A percentile compares a stretch with the other conserved stretches of the same genome.
Evolutionary conservation across 2,329 filamentous ascomycete genomes (phyloP).

Genomic region (Fusarium succisae): DNA sequence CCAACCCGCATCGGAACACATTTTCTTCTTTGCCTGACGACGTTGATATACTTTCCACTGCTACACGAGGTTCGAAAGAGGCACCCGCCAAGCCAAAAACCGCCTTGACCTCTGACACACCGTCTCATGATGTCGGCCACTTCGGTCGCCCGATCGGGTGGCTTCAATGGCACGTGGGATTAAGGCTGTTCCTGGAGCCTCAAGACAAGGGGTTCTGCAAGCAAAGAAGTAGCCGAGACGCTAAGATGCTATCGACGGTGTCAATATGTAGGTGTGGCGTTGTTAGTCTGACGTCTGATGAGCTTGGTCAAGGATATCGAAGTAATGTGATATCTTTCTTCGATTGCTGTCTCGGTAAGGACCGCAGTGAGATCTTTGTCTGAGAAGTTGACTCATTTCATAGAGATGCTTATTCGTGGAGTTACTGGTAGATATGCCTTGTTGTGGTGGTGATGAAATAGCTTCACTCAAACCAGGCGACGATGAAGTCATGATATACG

Average conservation of each 20-base stretch:
- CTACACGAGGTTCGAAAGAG: background rate
- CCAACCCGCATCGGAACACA: too few species aligned
- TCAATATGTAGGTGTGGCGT: background rate
- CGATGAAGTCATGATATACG: background rate
- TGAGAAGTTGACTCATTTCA: too few species aligned
- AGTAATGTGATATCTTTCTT: background rate
- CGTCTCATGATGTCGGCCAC: conserved; percentile 1
- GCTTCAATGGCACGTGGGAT: conserved; percentile 30
- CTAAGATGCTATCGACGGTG: background rate
- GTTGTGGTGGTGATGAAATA: background rate
- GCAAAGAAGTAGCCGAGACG: background rate
- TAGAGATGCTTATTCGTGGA: background rate
- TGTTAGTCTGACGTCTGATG: background rate
- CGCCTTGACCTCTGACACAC: background rate
- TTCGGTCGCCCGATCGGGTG: conserved; percentile 39
- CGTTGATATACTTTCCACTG: background rate
- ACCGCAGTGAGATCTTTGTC: background rate
- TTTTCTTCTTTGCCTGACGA: background rate
- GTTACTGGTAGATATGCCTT: background rate
- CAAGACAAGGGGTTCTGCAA: background rate
- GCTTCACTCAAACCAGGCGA: background rate
- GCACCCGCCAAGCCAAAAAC: background rate
- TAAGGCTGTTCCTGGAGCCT: background rate
- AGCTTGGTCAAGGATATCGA: conserved; percentile 6
- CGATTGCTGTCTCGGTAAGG: background rate